Conservation (phyloP, 1,284 basidiomycete species). For the Cryptococcus sp. region DNA sequence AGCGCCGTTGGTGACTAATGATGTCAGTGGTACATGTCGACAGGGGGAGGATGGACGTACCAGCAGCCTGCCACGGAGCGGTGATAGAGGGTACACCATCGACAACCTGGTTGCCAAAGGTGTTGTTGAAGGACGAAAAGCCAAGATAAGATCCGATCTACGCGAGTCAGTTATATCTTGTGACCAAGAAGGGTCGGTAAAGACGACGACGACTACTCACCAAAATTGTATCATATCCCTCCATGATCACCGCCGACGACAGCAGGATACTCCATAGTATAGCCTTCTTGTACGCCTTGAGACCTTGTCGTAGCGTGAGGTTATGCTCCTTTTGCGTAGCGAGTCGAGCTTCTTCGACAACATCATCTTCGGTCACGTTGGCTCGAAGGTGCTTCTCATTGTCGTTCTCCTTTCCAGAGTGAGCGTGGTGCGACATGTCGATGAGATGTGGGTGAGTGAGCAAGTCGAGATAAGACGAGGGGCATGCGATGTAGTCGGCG, state of each 20-base stretch:
- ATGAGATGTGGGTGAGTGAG: no score
- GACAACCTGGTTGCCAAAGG: constrained; percentile 32
- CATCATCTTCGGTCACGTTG: background rate
- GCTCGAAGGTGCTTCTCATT: no score
- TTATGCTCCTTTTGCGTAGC: constrained; percentile 37
- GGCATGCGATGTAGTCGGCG: no score
- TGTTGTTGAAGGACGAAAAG: constrained; percentile 8
- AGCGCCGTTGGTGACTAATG: constrained; percentile 51
- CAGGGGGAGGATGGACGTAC: constrained; percentile 11
- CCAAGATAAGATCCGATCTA: constrained; percentile 13
- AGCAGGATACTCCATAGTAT: constrained; percentile 48
- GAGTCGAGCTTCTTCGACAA: constrained; percentile 4
- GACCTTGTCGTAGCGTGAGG: constrained; percentile 40
- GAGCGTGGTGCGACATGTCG: background rate
- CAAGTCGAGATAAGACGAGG: no score
- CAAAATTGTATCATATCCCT: constrained; percentile 46
- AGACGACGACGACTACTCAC: no score
- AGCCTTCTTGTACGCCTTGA: constrained; percentile 48
- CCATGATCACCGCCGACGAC: constrained; percentile 46
- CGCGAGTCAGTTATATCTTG: no score
- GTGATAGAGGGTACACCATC: constrained; percentile 30
- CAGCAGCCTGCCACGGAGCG: constrained; percentile 35
- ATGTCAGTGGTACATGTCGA: constrained; percentile 45
- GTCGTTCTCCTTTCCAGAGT: background rate
- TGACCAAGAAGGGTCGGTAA: no score